Percentiles rank a stretch among this genome's conserved stretches.
Evolutionary conservation across 805 yeast genomes (phyloP).

Genomic region (Saccharomyces jurei): DNA sequence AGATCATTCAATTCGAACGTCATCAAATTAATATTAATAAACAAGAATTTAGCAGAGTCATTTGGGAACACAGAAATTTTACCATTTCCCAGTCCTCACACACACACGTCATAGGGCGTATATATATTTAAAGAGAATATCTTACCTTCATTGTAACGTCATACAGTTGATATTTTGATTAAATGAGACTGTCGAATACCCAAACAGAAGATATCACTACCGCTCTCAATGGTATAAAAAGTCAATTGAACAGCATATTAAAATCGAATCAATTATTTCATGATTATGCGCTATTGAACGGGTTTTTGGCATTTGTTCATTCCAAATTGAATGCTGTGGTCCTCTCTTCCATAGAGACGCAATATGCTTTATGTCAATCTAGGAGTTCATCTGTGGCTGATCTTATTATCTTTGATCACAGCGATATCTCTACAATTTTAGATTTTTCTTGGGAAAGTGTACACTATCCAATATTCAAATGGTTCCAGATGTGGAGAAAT

Average conservation of each 20-base stretch:
- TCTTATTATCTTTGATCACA: conserved; percentile 5
- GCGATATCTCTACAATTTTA: conserved; percentile 27
- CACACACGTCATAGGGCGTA: neutral
- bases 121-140: neutral
- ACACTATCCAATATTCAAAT: conserved; percentile 57
- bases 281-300: conserved; percentile 24
- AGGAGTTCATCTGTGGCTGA: conserved; percentile 1
- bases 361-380: conserved; percentile 2
- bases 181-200: neutral
- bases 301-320: conserved; percentile 23
- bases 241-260: conserved; percentile 19
- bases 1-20: neutral
- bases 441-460: conserved; percentile 53
- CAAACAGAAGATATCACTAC: conserved; percentile 4
- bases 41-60: neutral
- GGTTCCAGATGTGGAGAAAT: conserved; percentile 37
- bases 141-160: neutral
- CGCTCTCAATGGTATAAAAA: conserved; percentile 10
- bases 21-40: neutral
- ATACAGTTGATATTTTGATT: neutral
- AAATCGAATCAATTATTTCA: conserved; percentile 19
- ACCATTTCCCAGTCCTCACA: neutral
- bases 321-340: conserved; percentile 20
- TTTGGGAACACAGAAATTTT: neutral
- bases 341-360: conserved; percentile 5